Conservation (phyloP, 805 yeast species). For the Saccharomycopsis lassenensis region DNA sequence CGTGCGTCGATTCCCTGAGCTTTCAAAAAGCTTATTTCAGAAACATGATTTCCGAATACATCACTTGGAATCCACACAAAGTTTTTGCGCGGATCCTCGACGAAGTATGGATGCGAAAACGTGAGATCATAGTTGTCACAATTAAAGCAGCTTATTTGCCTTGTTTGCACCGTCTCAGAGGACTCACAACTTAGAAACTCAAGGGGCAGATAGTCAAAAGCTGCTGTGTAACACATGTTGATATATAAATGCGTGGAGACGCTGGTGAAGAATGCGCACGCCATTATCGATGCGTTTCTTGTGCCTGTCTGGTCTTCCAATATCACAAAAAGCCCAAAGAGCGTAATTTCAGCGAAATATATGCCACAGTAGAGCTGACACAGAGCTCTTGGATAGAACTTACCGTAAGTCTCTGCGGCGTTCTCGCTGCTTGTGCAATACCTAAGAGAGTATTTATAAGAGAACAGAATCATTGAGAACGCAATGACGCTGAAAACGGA, state of each 20-base stretch:
- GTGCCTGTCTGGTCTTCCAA: slow-evolving; percentile 41
- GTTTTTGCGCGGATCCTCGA: slow-evolving; percentile 15
- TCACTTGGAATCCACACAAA: slow-evolving; percentile 37
- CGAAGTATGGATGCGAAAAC: slow-evolving; percentile 18
- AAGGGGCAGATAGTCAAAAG: slow-evolving; percentile 30
- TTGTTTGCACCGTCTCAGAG: slow-evolving; percentile 2
- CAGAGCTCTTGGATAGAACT: slow-evolving; percentile 61
- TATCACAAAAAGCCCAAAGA: slow-evolving; percentile 65
- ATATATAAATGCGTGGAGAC: slow-evolving; percentile 46
- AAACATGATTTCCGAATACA: slow-evolving; percentile 25
- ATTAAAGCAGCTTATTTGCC: slow-evolving; percentile 6
- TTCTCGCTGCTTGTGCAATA: slow-evolving; percentile 43
- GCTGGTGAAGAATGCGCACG: slow-evolving; percentile 40
- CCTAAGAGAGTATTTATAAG: slow-evolving; percentile 60
- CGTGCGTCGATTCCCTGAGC: slow-evolving; percentile 20
- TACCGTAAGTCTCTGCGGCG: slow-evolving; percentile 57
- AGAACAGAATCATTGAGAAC: slow-evolving; percentile 44
- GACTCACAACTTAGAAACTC: slow-evolving; percentile 7
- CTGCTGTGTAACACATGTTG: slow-evolving; percentile 30
- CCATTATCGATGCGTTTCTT: slow-evolving; percentile 42
- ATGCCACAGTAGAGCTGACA: slow-evolving; percentile 72
- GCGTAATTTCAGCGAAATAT: slow-evolving; percentile 68
- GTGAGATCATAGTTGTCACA: slow-evolving; percentile 13
- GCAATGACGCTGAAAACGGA: slow-evolving; percentile 48
- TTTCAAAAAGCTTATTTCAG: slow-evolving; percentile 20